These are phyloP conservation scores for Trichophyton benhamiae DNA, from an alignment of 2,329 filamentous ascomycete species.

Conservation along the genomic window DNA sequence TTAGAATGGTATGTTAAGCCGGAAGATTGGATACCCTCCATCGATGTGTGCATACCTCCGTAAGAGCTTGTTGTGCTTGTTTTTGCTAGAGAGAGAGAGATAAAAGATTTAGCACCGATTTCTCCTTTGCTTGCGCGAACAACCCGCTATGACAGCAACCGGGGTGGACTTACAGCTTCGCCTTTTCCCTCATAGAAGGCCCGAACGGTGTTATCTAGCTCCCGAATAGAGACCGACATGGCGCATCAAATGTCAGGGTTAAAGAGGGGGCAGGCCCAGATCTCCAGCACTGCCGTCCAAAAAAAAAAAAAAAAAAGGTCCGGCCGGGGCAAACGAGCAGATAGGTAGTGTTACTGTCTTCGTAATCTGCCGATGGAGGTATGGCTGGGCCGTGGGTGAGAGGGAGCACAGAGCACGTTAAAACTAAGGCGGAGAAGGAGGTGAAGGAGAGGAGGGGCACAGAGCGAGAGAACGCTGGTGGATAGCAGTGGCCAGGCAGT, in stretches of 20 bases:
- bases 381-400: not conserved
- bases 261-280: not conserved
- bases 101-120: slow-evolving; percentile 25
- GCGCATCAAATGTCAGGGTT: slow-evolving; percentile 18
- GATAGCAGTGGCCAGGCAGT: not conserved
- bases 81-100: slow-evolving; percentile 59
- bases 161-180: slow-evolving; percentile 56
- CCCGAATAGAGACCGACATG: slow-evolving; percentile 65
- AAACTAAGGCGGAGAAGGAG: not conserved
- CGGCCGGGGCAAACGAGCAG: not conserved
- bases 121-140: not conserved
- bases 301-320: not conserved
- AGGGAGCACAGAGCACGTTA: not conserved
- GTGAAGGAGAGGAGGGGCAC: not conserved
- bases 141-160: not conserved
- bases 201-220: slow-evolving; percentile 92
- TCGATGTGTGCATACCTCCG: slow-evolving; percentile 54
- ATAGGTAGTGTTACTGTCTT: not conserved
- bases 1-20: slow-evolving; percentile 10
- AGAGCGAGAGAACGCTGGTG: not conserved
- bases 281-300: not conserved
- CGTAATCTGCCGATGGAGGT: not conserved
- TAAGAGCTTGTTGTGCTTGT: slow-evolving; percentile 80
- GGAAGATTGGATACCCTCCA: slow-evolving; percentile 13
- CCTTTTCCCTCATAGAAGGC: slow-evolving; percentile 96